These are phyloP conservation scores for Geotrichum klebahnii DNA, from an alignment of 1,139 yeast genomes.

Conservation along the genomic window DNA sequence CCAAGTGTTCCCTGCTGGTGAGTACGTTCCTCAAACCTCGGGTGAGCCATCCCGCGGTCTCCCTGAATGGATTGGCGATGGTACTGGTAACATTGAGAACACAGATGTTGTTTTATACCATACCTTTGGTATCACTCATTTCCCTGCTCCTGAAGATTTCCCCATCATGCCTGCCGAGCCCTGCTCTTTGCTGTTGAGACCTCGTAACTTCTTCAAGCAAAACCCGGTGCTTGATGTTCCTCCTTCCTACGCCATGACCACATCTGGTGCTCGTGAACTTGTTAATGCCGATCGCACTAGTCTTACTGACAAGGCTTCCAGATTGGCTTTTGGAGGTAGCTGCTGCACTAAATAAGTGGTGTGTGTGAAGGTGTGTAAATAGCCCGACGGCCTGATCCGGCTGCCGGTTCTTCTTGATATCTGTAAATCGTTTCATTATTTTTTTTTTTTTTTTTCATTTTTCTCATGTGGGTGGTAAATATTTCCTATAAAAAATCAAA, in stretches of 20 bases:
- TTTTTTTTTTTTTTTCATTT: neutral
- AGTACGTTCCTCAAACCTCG: conserved; percentile 73
- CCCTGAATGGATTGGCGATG: conserved; percentile 71
- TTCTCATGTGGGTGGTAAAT: no score
- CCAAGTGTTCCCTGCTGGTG: conserved; percentile 73
- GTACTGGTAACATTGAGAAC: conserved; percentile 56
- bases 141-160: conserved; percentile 88
- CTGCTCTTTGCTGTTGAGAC: conserved; percentile 67
- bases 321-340: conserved; percentile 40
- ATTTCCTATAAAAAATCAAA: neutral
- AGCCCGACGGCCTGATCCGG: no score
- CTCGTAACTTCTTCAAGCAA: conserved; percentile 70
- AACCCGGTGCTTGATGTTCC: conserved; percentile 73
- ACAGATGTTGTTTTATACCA: conserved; percentile 71
- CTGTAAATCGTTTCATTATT: neutral
- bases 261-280: conserved; percentile 50
- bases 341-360: neutral
- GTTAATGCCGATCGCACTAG: conserved; percentile 38
- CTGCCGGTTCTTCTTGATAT: neutral
- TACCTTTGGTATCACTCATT: conserved; percentile 78
- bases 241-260: conserved; percentile 65
- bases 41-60: conserved; percentile 70
- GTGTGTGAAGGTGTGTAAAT: no score
- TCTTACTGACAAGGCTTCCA: conserved; percentile 47
- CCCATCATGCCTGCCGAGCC: conserved; percentile 87